Percentiles rank a stretch among this genome's conserved stretches.
Conservation (phyloP, 208 protist species). For the Tritrichomonas foetus region DNA sequence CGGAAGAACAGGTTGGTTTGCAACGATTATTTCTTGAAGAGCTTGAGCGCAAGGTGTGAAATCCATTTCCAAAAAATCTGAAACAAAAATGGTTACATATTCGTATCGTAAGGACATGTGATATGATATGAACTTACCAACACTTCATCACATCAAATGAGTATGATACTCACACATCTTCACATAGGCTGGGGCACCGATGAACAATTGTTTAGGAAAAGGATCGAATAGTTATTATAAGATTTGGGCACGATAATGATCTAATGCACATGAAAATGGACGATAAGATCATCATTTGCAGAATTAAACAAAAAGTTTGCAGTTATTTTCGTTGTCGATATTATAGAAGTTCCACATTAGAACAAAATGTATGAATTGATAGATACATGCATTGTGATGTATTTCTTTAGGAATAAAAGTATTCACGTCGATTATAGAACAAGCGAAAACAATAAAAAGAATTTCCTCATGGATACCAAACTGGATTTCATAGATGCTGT, state of each 20-base stretch:
- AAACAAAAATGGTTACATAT: no score
- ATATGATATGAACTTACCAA: no score
- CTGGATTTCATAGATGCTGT: slow-evolving; percentile 93
- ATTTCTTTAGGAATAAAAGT: slow-evolving; percentile 97
- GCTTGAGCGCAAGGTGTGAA: no score
- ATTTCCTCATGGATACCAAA: slow-evolving; percentile 84
- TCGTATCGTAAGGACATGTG: no score
- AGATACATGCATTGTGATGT: slow-evolving; percentile 95
- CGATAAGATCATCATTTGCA: slow-evolving; percentile 59
- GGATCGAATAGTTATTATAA: slow-evolving; percentile 73
- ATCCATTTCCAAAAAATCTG: no score
- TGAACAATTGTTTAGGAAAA: slow-evolving; percentile 74
- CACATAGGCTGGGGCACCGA: slow-evolving; percentile 78
- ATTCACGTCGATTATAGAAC: slow-evolving; percentile 98
- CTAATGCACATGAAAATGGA: slow-evolving; percentile 77
- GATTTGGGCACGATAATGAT: slow-evolving; percentile 82
- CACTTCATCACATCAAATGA: no score
- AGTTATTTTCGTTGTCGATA: slow-evolving; percentile 81
- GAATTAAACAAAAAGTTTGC: slow-evolving; percentile 73
- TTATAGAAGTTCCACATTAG: slow-evolving; percentile 86
- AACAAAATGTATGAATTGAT: slow-evolving; percentile 97
- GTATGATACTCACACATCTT: slow-evolving; percentile 75
- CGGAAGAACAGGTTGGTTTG: no score
- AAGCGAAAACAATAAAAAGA: slow-evolving; percentile 99
- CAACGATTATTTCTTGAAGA: no score